Evolutionary conservation across 345 rosid genomes (phyloP), one percentile per base, ranked within the genome.

Genomic region (Heritiera fomes): DNA sequence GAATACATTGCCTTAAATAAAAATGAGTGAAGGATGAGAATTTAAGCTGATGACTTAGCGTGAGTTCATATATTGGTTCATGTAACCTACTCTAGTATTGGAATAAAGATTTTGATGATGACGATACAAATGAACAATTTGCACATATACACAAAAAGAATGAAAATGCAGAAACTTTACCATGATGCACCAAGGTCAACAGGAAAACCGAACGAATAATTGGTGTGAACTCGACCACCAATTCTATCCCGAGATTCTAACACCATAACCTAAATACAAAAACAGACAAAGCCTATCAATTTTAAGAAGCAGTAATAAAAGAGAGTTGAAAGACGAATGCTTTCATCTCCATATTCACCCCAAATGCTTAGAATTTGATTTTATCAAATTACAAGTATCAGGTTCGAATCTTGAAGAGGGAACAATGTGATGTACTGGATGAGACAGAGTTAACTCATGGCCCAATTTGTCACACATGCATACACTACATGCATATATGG

Each of bases 151-250:
- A 34, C 1, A 34, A 34, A 34, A 34, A 3, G 38, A 34, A 34
- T 34, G 38, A 34, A 34, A 34, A 34, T 34, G 38, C 38, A 34
- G 38, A 34, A 34, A 34, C 38, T 34, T 2, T 34, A 40, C 98
- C 98, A 95, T 73, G 98, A 94, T 76, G 99, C 99, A 82, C 99
- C 99, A 75, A 96, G 89, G 85, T 96, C 98, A 77, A 96, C 87
- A 8, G 98, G 98, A 84, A 94, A 96, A 69, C 98, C 98, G 66
- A 93, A 92, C 1, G 99, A 88, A 87, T 83, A 91, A 80, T 93
- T 89, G 23, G 98, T 93, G 78, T 91, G 88, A 79, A 92, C 92
- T 30, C 97, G 88, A 80, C 99, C 97, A 55, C 96, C 99, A 71
- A 93, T 82, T 76, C 98, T 89, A 52, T 92, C 94, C 70, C 97